Evolutionary conservation across 495 filamentous ascomycete species (phyloP).

Genomic region (Saxophila tyrrhenica): DNA sequence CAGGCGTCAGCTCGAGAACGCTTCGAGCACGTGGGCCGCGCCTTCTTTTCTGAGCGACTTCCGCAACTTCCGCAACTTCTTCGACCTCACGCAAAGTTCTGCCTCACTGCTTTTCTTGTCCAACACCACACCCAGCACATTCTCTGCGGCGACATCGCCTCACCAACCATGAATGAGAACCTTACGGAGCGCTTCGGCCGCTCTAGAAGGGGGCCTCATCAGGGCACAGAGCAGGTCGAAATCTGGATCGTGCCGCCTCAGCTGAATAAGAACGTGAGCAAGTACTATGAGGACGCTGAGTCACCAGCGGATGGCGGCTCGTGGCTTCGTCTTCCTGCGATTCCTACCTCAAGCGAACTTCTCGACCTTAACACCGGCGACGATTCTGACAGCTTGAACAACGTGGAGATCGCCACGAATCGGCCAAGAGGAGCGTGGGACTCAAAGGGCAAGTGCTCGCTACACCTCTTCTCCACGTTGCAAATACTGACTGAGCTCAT

Average conservation of each 20-base stretch:
- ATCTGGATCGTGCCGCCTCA: slow-evolving; percentile 7
- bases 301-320: slow-evolving; percentile 13
- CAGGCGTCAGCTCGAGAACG: background rate
- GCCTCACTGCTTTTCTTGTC: too few relatives aligned
- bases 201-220: background rate
- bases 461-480: background rate
- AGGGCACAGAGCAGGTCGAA: slow-evolving; percentile 1
- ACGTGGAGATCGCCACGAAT: slow-evolving; percentile 24
- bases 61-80: background rate
- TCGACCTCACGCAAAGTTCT: too few relatives aligned
- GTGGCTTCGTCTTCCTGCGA: slow-evolving; percentile 25
- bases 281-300: slow-evolving; percentile 22
- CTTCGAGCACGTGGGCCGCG: background rate
- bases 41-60: background rate
- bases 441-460: slow-evolving; percentile 17
- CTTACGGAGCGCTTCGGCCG: slow-evolving; percentile 17
- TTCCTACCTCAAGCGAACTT: slow-evolving; percentile 24
- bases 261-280: slow-evolving; percentile 14
- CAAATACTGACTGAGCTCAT: background rate
- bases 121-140: too few relatives aligned
- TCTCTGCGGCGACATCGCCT: background rate
- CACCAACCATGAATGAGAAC: slow-evolving; percentile 14
- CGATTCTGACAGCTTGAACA: background rate
- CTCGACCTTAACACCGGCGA: slow-evolving; percentile 15
- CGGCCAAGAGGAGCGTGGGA: slow-evolving; percentile 30